Conservation (phyloP, 2,329 filamentous ascomycete genomes). For the Penicillium rolfsii region DNA sequence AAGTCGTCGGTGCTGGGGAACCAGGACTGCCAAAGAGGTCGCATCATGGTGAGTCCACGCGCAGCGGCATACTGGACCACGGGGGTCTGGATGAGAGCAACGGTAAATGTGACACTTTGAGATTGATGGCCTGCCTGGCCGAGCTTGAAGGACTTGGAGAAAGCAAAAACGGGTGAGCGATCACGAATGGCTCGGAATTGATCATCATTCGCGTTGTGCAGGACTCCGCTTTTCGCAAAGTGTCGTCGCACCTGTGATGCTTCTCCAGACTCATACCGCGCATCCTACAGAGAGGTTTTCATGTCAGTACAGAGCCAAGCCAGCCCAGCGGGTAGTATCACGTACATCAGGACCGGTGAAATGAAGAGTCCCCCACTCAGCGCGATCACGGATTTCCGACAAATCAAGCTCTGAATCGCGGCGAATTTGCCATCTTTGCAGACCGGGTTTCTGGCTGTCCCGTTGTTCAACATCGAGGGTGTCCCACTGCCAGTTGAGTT, state of each 20-base stretch:
- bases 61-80: slow-evolving; percentile 79
- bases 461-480: slow-evolving; percentile 43
- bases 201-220: slow-evolving; percentile 69
- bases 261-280: slow-evolving; percentile 70
- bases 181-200: slow-evolving; percentile 72
- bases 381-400: slow-evolving; percentile 72
- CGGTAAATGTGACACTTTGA: slow-evolving; percentile 71
- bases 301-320: slow-evolving; percentile 20
- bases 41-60: slow-evolving; percentile 75
- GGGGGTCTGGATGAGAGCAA: slow-evolving; percentile 76
- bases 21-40: slow-evolving; percentile 77
- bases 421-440: slow-evolving; percentile 50
- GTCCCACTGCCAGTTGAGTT: slow-evolving; percentile 70
- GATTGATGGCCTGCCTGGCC: slow-evolving; percentile 43
- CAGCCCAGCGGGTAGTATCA: slow-evolving; percentile 5
- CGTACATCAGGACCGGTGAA: slow-evolving; percentile 69
- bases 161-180: slow-evolving; percentile 80
- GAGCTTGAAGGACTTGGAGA: slow-evolving; percentile 66
- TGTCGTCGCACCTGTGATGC: slow-evolving; percentile 66
- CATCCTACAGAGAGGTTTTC: slow-evolving; percentile 46
- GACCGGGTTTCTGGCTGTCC: slow-evolving; percentile 16
- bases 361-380: slow-evolving; percentile 82
- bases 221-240: slow-evolving; percentile 68
- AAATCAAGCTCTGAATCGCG: slow-evolving; percentile 65
- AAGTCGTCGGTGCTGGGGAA: slow-evolving; percentile 67